Evolutionary conservation across 1,139 yeast genomes (phyloP), one percentile per base, ranked within the genome.

Genomic region (Taiozyma onychis): DNA sequence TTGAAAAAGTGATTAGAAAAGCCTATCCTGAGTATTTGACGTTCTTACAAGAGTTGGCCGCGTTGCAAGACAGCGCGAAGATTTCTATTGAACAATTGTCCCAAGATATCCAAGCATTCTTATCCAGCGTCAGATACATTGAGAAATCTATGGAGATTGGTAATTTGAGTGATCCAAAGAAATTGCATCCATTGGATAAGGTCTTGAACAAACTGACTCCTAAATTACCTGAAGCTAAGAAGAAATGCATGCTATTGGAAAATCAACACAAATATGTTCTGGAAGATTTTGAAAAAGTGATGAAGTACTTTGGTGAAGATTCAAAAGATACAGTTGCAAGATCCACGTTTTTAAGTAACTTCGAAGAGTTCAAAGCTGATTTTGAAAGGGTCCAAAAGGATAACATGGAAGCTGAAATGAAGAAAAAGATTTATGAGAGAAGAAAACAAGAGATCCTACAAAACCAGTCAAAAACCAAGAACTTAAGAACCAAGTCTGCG

Each of bases 221-320:
- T 37, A 78, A 74, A 50, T 59, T 78, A 22, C 74, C 74, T 4
- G 74, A 73, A 46, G 97, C 97, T 0, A 75, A 80, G 47, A 70
- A 72, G 46, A 88, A 86, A 66, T 77, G 81, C 46, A 71, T 75
- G 8, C 64, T 78, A 16, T 69, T 93, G 47, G 78, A 76, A 45
- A 70, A 74, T 14, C 91, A 83, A 54, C 69, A 85, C 54, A 73
- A 71, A 49, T 67, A 75, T 21, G 80, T 93, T 0, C 65, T 79
- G 42, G 66, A 70, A 3, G 83, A 79, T 45, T 80, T 84, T 57
- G 74, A 76, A 37, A 74, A 77, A 45, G 70, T 88, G 47, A 83
- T 93, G 93, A 72, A 72, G 47, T 85, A 81, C 63, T 93, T 85
- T 66, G 98, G 98, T 8, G 99, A 93, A 65, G 84, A 85, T 61